phyloP scores from a whole-genome alignment of 1,284 basidiomycete species.

The Moesziomyces sp. region DNA sequence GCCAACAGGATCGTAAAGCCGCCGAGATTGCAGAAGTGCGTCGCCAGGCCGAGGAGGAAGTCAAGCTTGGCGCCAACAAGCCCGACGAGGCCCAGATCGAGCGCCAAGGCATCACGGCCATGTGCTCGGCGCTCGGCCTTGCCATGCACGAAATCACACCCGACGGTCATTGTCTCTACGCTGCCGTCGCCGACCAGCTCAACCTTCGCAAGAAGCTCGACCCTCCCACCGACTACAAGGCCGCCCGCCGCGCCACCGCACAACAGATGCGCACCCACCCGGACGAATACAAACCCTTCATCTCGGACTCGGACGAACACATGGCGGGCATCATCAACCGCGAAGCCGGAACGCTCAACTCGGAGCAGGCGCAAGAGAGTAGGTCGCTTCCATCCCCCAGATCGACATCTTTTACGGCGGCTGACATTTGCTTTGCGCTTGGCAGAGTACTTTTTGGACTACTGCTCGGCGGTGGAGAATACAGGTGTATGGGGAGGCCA shows the following conservation, averaged over 20 bases:
- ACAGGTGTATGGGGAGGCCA: conserved; percentile 96
- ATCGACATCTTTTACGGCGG: no score
- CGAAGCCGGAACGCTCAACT: conserved; percentile 72
- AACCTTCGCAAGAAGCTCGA: conserved; percentile 39
- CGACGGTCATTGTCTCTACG: conserved; percentile 94
- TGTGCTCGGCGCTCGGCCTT: conserved; percentile 52
- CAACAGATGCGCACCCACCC: conserved; percentile 84
- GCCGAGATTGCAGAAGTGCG: conserved; percentile 52
- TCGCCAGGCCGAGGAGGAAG: conserved; percentile 49
- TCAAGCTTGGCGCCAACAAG: conserved; percentile 43
- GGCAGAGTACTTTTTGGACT: conserved; percentile 76
- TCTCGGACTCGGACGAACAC: conserved; percentile 72
- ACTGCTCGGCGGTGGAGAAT: conserved; percentile 82
- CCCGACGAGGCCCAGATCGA: conserved; percentile 55
- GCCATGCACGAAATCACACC: conserved; percentile 76
- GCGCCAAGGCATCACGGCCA: conserved; percentile 44
- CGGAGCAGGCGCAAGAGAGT: conserved; percentile 70
- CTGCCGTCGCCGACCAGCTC: conserved; percentile 85
- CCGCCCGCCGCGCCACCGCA: conserved; percentile 78
- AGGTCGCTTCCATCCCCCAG: conserved; percentile 1
- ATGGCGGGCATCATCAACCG: conserved; percentile 75
- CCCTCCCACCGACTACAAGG: conserved; percentile 68
- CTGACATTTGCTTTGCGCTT: no score
- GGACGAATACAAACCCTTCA: conserved; percentile 93
- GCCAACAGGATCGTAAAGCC: conserved; percentile 46